Base-by-base conservation (phyloP, 2,329 filamentous ascomycete species). In the Exophiala spinifera region DNA sequence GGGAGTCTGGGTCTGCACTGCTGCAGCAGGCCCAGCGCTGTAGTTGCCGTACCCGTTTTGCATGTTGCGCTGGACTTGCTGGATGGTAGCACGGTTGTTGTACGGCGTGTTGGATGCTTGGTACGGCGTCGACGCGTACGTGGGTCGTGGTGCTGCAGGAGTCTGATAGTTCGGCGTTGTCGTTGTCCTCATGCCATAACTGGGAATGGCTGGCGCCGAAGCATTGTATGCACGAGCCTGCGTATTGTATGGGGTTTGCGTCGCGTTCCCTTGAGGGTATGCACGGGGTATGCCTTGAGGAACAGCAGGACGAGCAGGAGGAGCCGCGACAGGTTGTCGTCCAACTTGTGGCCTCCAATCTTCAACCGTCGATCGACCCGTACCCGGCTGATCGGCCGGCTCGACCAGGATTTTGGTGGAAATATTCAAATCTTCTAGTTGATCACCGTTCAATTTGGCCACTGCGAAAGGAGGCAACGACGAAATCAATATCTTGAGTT, bases 391-490 rank as follows among this genome's bases (percentile, higher is more conserved):
- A 64, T 90, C 84, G 48, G 86, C 84, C 5, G 80, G 84, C 56
- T 88, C 83, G 44, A 95, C 76, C 55, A 89, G 74, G 17, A 96
- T 80, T 67, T 84, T 89, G 43, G 84, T 89, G 72, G 86, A 92
- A 66, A 95, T 87, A 59, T 89, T 86, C 45, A 96, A 76, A 54
- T 91, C 88, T 25, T 86, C 86, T n/a, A 95, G 74, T 68, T 91
- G 88, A 67, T 95, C 87, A 8, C 90, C 90, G 64, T 95, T 86
- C 57, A 96, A 76, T 65, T 94, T 92, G 4, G 91, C 86, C 20
- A 96, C 87, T 1, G 88, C 88, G 66, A 90, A 94, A 1, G 91
- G 91, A 1, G 91, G 91, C 10, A 96, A 74, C 36, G 81, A 83
- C 61, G 86, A 80, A 56, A 95, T 81, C 59, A 95, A 83, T 25